Percentiles rank a stretch among this genome's conserved stretches.
phyloP scores from a whole-genome alignment of 1,284 basidiomycete species.

The Schizopora paradoxa region DNA sequence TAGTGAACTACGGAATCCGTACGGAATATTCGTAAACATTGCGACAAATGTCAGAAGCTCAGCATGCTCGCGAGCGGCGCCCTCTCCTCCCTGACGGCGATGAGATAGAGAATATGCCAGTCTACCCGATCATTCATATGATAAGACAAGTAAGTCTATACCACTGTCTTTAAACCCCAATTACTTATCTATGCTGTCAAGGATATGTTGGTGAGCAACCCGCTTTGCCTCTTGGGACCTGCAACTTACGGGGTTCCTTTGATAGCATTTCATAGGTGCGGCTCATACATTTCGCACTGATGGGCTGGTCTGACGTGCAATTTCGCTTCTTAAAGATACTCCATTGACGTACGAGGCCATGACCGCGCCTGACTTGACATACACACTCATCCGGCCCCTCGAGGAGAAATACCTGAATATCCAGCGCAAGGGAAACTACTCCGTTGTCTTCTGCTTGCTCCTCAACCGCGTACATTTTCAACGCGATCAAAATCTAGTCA shows the following conservation, averaged over 20 bases:
- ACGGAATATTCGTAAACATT: too few relatives aligned
- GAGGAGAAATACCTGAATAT: conserved; percentile 66
- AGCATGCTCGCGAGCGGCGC: conserved; percentile 27
- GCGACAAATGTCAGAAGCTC: conserved; percentile 25
- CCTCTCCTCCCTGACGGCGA: conserved; percentile 39
- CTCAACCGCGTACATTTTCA: conserved; percentile 86
- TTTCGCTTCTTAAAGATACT: conserved; percentile 46
- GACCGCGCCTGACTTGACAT: conserved; percentile 78
- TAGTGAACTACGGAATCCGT: too few relatives aligned
- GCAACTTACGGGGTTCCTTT: conserved; percentile 1
- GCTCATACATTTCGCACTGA: conserved; percentile 11
- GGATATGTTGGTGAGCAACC: conserved; percentile 53
- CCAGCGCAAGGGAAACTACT: conserved; percentile 61
- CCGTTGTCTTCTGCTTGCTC: conserved; percentile 83
- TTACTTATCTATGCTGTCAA: conserved; percentile 23
- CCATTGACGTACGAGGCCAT: conserved; percentile 73
- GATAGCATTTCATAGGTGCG: conserved; percentile 59
- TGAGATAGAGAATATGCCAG: conserved; percentile 47
- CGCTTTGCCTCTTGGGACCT: neutral
- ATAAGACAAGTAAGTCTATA: conserved; percentile 46
- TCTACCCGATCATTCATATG: conserved; percentile 72
- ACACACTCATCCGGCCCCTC: conserved; percentile 75
- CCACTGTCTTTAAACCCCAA: conserved; percentile 5
- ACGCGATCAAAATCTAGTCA: conserved; percentile 63
- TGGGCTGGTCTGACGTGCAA: conserved; percentile 6